A percentile compares a stretch with the other conserved stretches of the same genome.
Conservation (phyloP, 192 early-diverging fungal species). For the Martensiomyces pterosporus region DNA sequence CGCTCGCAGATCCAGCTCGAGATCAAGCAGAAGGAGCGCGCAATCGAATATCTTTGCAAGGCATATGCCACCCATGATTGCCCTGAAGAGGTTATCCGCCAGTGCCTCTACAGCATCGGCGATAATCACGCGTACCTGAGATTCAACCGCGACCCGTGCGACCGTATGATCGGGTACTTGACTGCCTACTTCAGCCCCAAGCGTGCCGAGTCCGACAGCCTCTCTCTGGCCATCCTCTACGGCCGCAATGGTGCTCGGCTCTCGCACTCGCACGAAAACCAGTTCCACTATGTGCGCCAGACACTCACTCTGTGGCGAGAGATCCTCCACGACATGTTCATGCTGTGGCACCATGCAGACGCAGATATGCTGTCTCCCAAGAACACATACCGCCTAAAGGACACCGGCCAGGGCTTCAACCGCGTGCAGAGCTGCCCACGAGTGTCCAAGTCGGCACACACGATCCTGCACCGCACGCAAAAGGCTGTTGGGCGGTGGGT, state of each 20-base stretch:
- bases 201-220: conserved; percentile 52
- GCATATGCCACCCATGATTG: conserved; percentile 67
- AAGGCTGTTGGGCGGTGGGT: conserved; percentile 84
- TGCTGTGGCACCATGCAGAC: conserved; percentile 90
- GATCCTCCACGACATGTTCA: conserved; percentile 96
- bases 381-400: conserved; percentile 83
- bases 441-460: conserved; percentile 82
- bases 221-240: conserved; percentile 77
- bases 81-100: conserved; percentile 64
- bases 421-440: conserved; percentile 87
- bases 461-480: conserved; percentile 83
- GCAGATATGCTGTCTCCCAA: conserved; percentile 66
- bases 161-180: conserved; percentile 81
- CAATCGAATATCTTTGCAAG: conserved; percentile 79
- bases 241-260: conserved; percentile 84
- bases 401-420: conserved; percentile 97
- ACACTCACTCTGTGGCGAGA: conserved; percentile 94
- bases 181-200: conserved; percentile 66
- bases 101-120: conserved; percentile 93
- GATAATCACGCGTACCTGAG: conserved; percentile 96
- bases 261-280: conserved; percentile 87
- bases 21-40: conserved; percentile 85
- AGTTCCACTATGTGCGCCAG: conserved; percentile 92
- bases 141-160: conserved; percentile 89
- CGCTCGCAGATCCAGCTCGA: conserved; percentile 73